phyloP scores from a whole-genome alignment of 768 basidiomycete genomes.

The Infundibulicybe gibba region DNA sequence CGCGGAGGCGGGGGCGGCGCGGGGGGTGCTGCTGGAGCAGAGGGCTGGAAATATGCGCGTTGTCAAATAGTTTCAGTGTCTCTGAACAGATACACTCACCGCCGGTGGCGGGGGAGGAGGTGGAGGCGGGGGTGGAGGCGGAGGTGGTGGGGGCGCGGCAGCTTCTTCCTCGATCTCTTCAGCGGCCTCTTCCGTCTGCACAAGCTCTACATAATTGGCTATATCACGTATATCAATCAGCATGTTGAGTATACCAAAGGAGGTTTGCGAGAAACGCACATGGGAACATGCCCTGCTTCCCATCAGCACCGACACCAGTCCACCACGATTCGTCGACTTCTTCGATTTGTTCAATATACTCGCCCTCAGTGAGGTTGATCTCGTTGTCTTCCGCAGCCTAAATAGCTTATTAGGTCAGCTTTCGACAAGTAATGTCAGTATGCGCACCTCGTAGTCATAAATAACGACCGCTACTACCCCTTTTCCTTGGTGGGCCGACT shows the following conservation, averaged over 20 bases:
- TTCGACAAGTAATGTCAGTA: constrained; percentile 36
- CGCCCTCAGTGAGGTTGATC: constrained; percentile 75
- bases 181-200: constrained; percentile 20
- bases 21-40: constrained; percentile 36
- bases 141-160: constrained; percentile 53
- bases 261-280: constrained; percentile 35
- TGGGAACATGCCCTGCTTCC: constrained; percentile 84
- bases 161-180: constrained; percentile 37
- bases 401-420: neutral
- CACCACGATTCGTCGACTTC: constrained; percentile 92
- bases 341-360: constrained; percentile 78
- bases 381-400: constrained; percentile 87
- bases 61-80: neutral
- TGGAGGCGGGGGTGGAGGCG: constrained; percentile 50
- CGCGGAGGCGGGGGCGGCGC: constrained; percentile 35
- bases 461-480: no score
- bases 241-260: neutral
- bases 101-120: constrained; percentile 44
- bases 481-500: no score
- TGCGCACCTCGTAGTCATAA: no score
- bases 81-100: constrained; percentile 21
- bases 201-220: constrained; percentile 87
- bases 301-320: constrained; percentile 69
- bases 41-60: constrained; percentile 22
- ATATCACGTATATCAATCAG: constrained; percentile 1